These are phyloP conservation scores for Yarrowia hollandica DNA, from an alignment of 805 yeast species.

Conservation along the genomic window DNA sequence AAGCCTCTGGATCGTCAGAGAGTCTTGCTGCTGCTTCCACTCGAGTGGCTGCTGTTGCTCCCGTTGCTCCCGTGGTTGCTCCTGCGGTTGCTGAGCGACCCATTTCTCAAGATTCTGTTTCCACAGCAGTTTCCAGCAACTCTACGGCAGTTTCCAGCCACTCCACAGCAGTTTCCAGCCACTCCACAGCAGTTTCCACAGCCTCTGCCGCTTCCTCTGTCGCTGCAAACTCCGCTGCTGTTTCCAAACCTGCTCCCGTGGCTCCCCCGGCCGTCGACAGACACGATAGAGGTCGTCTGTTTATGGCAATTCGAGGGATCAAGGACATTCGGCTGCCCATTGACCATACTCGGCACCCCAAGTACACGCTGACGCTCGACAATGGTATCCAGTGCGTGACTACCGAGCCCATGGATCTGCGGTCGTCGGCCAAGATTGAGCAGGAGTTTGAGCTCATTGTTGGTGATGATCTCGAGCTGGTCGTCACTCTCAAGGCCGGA, in stretches of 20 bases:
- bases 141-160: not conserved
- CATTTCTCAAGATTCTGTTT: not conserved
- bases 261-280: not conserved
- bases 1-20: no score
- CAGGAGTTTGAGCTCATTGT: slow-evolving; percentile 81
- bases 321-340: slow-evolving; percentile 49
- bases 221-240: not conserved
- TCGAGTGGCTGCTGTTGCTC: no score
- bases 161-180: not conserved
- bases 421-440: slow-evolving; percentile 45
- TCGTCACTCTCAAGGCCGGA: slow-evolving; percentile 67
- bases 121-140: not conserved
- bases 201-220: not conserved
- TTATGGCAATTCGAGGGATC: slow-evolving; percentile 34
- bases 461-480: slow-evolving; percentile 59
- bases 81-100: not conserved
- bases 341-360: slow-evolving; percentile 46
- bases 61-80: not conserved
- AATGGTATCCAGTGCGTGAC: slow-evolving; percentile 77
- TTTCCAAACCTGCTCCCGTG: not conserved
- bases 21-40: not conserved
- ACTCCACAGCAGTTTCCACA: not conserved
- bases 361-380: slow-evolving; percentile 56
- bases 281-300: slow-evolving; percentile 36
- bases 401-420: slow-evolving; percentile 51